phyloP scores from a whole-genome alignment of 1,139 yeast species.

The Pichia sp. region DNA sequence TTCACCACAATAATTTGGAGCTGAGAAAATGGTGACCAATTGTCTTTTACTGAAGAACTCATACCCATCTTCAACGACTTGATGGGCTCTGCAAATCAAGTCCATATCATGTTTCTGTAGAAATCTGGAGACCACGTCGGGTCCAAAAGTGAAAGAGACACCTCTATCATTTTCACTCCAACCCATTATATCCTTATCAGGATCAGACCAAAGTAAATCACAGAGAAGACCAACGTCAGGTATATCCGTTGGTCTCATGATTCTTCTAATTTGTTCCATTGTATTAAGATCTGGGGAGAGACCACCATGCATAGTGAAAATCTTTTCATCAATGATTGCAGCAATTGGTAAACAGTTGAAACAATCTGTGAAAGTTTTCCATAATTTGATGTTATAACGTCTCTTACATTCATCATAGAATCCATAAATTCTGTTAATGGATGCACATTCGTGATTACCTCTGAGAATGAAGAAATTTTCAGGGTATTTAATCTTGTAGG shows the following conservation, averaged over 20 bases:
- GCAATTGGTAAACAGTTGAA: conserved; percentile 98
- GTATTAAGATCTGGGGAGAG: conserved; percentile 93
- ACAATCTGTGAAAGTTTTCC: conserved; percentile 98
- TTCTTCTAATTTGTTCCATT: conserved; percentile 97
- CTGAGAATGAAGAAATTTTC: conserved; percentile 87
- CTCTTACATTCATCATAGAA: conserved; percentile 97
- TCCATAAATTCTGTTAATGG: conserved; percentile 94
- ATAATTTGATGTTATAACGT: conserved; percentile 91
- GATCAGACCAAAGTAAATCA: conserved; percentile 97
- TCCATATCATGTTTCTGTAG: conserved; percentile 96
- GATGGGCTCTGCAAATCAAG: conserved; percentile 95
- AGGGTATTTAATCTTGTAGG: conserved; percentile 95
- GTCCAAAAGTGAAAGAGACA: conserved; percentile 95
- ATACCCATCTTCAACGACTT: conserved; percentile 98
- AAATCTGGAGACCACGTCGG: conserved; percentile 91
- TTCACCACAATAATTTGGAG: conserved; percentile 98
- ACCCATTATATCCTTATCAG: conserved; percentile 94
- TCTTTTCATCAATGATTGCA: conserved; percentile 94
- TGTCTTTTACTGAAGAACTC: conserved; percentile 95
- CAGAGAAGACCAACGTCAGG: conserved; percentile 95
- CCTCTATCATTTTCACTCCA: conserved; percentile 99
- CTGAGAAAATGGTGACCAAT: conserved; percentile 88
- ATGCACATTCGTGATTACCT: conserved; percentile 98
- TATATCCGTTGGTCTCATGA: conserved; percentile 98
- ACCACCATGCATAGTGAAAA: conserved; percentile 99